phyloP scores from a whole-genome alignment of 164 flowering plant genomes.

The Vitis amurensis region DNA sequence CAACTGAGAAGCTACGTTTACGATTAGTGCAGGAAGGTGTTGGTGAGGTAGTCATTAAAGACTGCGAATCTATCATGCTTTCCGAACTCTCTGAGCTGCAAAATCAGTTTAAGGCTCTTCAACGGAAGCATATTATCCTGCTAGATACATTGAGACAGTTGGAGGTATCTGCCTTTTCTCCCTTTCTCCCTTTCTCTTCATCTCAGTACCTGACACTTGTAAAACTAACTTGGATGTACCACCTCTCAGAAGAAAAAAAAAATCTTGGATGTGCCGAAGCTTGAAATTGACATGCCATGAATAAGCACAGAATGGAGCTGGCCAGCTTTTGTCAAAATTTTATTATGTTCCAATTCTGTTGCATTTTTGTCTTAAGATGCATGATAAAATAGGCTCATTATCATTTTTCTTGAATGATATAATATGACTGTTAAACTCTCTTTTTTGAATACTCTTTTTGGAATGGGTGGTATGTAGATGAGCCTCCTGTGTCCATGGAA shows the following conservation, averaged over 20 bases:
- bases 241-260: too few relatives aligned
- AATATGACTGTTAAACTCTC: too few relatives aligned
- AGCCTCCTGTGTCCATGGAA: too few relatives aligned
- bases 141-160: constrained; percentile 79
- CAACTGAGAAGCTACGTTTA: constrained; percentile 80
- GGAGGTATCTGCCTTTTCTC: constrained; percentile 55
- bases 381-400: too few relatives aligned
- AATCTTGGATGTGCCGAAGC: background rate
- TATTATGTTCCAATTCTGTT: too few relatives aligned
- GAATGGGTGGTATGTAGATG: too few relatives aligned
- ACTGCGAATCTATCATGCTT: constrained; percentile 90
- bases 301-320: too few relatives aligned
- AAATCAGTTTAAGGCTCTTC: constrained; percentile 67
- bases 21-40: constrained; percentile 73
- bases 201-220: background rate
- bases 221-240: background rate
- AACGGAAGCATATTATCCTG: constrained; percentile 66
- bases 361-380: too few relatives aligned
- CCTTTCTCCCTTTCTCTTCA: constrained; percentile 4
- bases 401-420: too few relatives aligned
- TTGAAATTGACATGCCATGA: background rate
- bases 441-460: too few relatives aligned
- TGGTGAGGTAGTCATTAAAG: constrained; percentile 62
- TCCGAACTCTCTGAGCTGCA: constrained; percentile 72
- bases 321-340: too few relatives aligned